These are phyloP conservation scores for Rhizopogon vulgaris DNA, from an alignment of 768 basidiomycete species.

Conservation along the genomic window DNA sequence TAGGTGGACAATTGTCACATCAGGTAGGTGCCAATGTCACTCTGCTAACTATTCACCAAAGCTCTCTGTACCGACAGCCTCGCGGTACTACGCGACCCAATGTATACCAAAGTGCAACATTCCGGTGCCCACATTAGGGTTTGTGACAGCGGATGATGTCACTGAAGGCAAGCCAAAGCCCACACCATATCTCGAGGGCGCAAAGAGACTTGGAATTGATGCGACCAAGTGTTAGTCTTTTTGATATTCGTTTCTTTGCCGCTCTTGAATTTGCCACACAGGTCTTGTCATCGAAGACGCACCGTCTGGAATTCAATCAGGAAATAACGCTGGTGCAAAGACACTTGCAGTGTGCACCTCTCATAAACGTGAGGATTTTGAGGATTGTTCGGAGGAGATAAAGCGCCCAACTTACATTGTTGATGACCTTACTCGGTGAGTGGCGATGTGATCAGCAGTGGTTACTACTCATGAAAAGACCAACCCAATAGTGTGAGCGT, in stretches of 20 bases:
- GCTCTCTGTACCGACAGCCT: conserved; percentile 41
- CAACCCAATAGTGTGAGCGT: neutral
- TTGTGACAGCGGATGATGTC: conserved; percentile 62
- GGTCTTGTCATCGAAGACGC: conserved; percentile 90
- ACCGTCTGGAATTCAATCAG: conserved; percentile 72
- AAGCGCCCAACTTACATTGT: conserved; percentile 58
- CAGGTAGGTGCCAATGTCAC: conserved; percentile 34
- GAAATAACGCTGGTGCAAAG: conserved; percentile 66
- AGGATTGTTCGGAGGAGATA: conserved; percentile 37
- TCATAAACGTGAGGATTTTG: conserved; percentile 49
- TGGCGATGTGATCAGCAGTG: neutral
- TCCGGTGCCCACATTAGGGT: conserved; percentile 48
- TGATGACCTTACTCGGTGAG: conserved; percentile 60
- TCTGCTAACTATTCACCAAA: neutral
- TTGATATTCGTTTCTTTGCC: neutral
- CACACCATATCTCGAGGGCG: conserved; percentile 83
- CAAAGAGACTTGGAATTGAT: conserved; percentile 48
- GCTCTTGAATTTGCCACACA: conserved; percentile 19
- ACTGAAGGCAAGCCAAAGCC: conserved; percentile 70
- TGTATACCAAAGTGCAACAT: conserved; percentile 63
- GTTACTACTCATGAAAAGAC: neutral
- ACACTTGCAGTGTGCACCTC: conserved; percentile 85
- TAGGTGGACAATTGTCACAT: conserved; percentile 81
- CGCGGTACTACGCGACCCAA: conserved; percentile 60
- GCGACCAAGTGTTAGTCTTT: conserved; percentile 47